These are phyloP conservation scores for Isatis tinctoria DNA, from an alignment of 345 rosid species.

Conservation along the genomic window DNA sequence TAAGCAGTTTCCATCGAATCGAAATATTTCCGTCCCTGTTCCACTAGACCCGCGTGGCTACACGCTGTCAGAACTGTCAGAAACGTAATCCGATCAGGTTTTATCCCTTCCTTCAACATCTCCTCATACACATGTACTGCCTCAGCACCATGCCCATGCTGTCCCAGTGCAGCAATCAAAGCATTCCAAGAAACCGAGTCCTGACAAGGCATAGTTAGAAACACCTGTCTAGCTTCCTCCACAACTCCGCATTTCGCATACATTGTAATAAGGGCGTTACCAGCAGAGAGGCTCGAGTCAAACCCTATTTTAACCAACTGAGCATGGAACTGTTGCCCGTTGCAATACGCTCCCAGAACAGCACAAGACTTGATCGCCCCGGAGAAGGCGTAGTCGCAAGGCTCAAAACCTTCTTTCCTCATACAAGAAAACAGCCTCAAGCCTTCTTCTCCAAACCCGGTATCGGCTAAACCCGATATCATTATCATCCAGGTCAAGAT, in stretches of 20 bases:
- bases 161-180: constrained; percentile 38
- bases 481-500: constrained; percentile 33
- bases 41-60: constrained; percentile 38
- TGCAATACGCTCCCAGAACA: constrained; percentile 28
- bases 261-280: constrained; percentile 39
- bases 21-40: constrained; percentile 25
- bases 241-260: constrained; percentile 37
- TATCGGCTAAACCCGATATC: constrained; percentile 36
- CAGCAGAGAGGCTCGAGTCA: constrained; percentile 32
- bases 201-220: constrained; percentile 26
- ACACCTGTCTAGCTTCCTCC: constrained; percentile 31
- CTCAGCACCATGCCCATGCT: constrained; percentile 35
- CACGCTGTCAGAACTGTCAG: constrained; percentile 37
- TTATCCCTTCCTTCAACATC: constrained; percentile 36
- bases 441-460: constrained; percentile 38
- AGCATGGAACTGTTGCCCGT: constrained; percentile 35
- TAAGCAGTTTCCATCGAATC: constrained; percentile 27
- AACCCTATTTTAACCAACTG: constrained; percentile 33
- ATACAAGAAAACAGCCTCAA: constrained; percentile 31
- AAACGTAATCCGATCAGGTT: constrained; percentile 34
- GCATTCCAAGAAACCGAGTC: constrained; percentile 40
- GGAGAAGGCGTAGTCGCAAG: constrained; percentile 34
- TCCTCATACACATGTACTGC: constrained; percentile 33
- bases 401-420: constrained; percentile 36
- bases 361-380: constrained; percentile 35